phyloP scores from a whole-genome alignment of 495 filamentous ascomycete species.

The Penicillium steckii region DNA sequence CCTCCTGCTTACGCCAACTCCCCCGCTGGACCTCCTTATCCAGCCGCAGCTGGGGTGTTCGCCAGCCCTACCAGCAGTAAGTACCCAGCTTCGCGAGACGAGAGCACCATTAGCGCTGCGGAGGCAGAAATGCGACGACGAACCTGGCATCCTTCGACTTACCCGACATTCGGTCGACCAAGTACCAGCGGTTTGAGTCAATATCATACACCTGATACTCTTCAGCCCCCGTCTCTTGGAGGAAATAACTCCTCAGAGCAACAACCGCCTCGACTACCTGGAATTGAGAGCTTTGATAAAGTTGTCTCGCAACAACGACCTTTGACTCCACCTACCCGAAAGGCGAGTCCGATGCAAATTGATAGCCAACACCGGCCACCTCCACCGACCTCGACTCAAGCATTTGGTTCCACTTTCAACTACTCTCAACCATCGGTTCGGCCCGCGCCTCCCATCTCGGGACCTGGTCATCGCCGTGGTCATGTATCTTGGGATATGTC shows the following conservation, averaged over 20 bases:
- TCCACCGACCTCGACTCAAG: slow-evolving; percentile 30
- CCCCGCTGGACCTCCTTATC: slow-evolving; percentile 45
- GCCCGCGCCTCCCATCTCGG: slow-evolving; percentile 48
- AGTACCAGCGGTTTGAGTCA: slow-evolving; percentile 59
- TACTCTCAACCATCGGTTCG: slow-evolving; percentile 46
- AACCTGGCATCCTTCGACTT: slow-evolving; percentile 87
- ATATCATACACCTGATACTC: slow-evolving; percentile 61
- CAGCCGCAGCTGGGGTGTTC: slow-evolving; percentile 57
- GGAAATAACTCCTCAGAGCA: slow-evolving; percentile 48
- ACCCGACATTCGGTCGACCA: slow-evolving; percentile 55
- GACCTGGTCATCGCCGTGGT: slow-evolving; percentile 58
- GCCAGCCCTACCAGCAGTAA: slow-evolving; percentile 70
- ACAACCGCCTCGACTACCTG: slow-evolving; percentile 68
- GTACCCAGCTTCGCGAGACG: slow-evolving; percentile 63
- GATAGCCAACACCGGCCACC: slow-evolving; percentile 48
- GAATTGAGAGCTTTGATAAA: slow-evolving; percentile 88
- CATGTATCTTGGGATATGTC: slow-evolving; percentile 73
- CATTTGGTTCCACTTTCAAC: slow-evolving; percentile 42
- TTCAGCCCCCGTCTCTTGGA: slow-evolving; percentile 50
- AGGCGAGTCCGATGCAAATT: slow-evolving; percentile 67
- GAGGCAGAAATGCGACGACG: slow-evolving; percentile 78
- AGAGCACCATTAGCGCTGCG: slow-evolving; percentile 56
- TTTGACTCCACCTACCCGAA: slow-evolving; percentile 60
- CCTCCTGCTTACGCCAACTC: slow-evolving; percentile 57
- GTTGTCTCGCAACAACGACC: slow-evolving; percentile 55